Base-by-base conservation (phyloP, 495 filamentous ascomycete genomes). In the Thozetella sp. region DNA sequence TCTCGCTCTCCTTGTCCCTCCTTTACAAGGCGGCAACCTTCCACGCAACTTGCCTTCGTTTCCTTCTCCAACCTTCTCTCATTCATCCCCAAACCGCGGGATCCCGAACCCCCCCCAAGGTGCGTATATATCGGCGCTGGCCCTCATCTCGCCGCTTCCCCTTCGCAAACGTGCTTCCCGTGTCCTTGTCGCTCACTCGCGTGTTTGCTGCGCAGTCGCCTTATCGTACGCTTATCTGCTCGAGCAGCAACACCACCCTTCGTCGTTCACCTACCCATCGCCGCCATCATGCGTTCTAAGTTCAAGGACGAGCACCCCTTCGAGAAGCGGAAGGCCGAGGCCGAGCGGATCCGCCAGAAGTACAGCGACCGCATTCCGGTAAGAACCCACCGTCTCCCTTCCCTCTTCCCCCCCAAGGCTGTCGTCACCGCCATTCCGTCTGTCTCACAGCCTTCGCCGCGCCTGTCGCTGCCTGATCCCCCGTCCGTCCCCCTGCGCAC, bases 251-350 rank as follows among this genome's bases (percentile, higher is more conserved):
- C 48, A 53, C 51, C 34, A 59, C 17, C 61, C 17, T 50, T 11
- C 23, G 19, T 46, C 40, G 34, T 55, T 45, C 51, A 34, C 51
- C 63, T 50, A 56, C 68, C 43, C 65, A 50, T 50, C 62, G 34
- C 73, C 67, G 54, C 72, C 82, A 93, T 75, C 62, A 96, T 97
- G 93, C 88, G 93, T 69, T 93, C 90, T 77, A 98, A 97, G 86
- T 98, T 98, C 81, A 99, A 98, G 90, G 95, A 99, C 88, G 95
- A 98, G 88, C 95, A 97, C 80, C 92, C 93, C 72, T 98, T 98
- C 76, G 93, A 97, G 91, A 98, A 99, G 90, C 88, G 90, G 78
- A 97, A 97, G 91, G 95, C 95, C 58, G 95, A 99, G 77, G 95
- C 95, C 72, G 96, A 98, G 82, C 93, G 95, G 68, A 97, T 97